Percentiles rank a stretch among this genome's conserved stretches.
Conservation (phyloP, 31 red algal genomes). For the Bonnemaisonia californica region DNA sequence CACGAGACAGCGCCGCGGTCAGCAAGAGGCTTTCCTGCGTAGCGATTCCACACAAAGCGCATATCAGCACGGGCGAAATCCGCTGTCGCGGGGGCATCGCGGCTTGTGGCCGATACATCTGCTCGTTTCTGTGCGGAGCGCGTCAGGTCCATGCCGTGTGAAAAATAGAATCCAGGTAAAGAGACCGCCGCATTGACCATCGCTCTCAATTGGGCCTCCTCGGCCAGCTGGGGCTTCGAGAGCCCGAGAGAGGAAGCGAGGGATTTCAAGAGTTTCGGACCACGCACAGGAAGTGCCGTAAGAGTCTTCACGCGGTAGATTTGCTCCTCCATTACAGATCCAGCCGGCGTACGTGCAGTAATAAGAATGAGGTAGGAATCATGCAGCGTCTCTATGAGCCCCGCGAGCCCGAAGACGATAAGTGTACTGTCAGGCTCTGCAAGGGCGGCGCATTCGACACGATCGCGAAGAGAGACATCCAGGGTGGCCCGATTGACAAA, state of each 20-base stretch:
- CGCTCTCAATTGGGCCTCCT: slow-evolving; percentile 43
- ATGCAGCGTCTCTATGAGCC: slow-evolving; percentile 49
- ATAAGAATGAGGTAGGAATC: slow-evolving; percentile 70
- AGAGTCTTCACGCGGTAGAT: slow-evolving; percentile 59
- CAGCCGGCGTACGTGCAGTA: slow-evolving; percentile 46
- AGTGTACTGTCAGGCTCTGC: slow-evolving; percentile 48
- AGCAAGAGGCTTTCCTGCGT: slow-evolving; percentile 54
- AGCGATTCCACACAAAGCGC: slow-evolving; percentile 86
- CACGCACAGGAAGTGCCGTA: slow-evolving; percentile 56
- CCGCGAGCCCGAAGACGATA: slow-evolving; percentile 72
- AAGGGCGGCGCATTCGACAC: slow-evolving; percentile 69
- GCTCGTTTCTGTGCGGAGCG: slow-evolving; percentile 65
- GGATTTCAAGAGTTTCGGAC: slow-evolving; percentile 49
- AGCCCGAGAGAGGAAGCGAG: slow-evolving; percentile 39
- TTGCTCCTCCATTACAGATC: slow-evolving; percentile 52
- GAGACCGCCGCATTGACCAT: slow-evolving; percentile 57
- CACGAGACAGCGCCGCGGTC: slow-evolving; percentile 61
- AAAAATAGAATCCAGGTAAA: slow-evolving; percentile 71
- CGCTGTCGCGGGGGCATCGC: slow-evolving; percentile 47
- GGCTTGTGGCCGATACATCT: slow-evolving; percentile 40
- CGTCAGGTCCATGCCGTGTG: slow-evolving; percentile 70
- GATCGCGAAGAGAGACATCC: slow-evolving; percentile 41
- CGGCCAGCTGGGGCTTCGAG: slow-evolving; percentile 49
- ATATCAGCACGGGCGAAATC: slow-evolving; percentile 72
- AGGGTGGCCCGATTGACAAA: slow-evolving; percentile 66